A percentile compares a stretch with the other conserved stretches of the same genome.
Evolutionary conservation across 78 protist genomes (phyloP).

Genomic region (Protostelium mycophagum): DNA sequence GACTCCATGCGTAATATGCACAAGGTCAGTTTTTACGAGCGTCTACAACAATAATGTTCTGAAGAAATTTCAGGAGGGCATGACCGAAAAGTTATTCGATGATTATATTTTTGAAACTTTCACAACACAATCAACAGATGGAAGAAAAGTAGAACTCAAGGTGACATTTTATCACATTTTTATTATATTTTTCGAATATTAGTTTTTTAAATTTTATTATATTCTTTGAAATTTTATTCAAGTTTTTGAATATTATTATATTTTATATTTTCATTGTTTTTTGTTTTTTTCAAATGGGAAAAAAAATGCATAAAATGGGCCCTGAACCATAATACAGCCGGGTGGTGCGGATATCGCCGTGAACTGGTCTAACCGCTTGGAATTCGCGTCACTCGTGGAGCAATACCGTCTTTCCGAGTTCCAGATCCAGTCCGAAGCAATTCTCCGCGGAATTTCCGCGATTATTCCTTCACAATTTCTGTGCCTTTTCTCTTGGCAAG

Average conservation of each 20-base stretch:
- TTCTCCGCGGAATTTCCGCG: slow-evolving; percentile 26
- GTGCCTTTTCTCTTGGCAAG: slow-evolving; percentile 62
- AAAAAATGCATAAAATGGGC: background rate
- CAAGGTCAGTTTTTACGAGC: too few species aligned
- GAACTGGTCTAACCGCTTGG: slow-evolving; percentile 36
- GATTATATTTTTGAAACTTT: slow-evolving; percentile 31
- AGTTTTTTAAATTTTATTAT: too few species aligned
- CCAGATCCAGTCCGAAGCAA: slow-evolving; percentile 38
- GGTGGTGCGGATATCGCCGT: slow-evolving; percentile 36
- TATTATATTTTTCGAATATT: too few species aligned
- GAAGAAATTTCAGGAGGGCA: too few species aligned
- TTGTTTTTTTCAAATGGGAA: too few species aligned
- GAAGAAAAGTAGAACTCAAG: slow-evolving; percentile 8
- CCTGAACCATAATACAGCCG: background rate
- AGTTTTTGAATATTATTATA: too few species aligned
- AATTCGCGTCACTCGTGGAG: slow-evolving; percentile 36
- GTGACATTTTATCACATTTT: too few species aligned
- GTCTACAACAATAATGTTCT: too few species aligned
- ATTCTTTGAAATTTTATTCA: too few species aligned
- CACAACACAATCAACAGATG: slow-evolving; percentile 34
- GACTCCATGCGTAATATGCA: slow-evolving; percentile 13
- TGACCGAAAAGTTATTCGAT: slow-evolving; percentile 10
- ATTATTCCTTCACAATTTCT: slow-evolving; percentile 37
- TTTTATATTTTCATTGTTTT: too few species aligned
- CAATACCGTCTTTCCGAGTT: slow-evolving; percentile 47